Percentiles rank a stretch among this genome's conserved stretches.
Evolutionary conservation across 2,329 filamentous ascomycete genomes (phyloP).

Genomic region (Bertia moriformis): DNA sequence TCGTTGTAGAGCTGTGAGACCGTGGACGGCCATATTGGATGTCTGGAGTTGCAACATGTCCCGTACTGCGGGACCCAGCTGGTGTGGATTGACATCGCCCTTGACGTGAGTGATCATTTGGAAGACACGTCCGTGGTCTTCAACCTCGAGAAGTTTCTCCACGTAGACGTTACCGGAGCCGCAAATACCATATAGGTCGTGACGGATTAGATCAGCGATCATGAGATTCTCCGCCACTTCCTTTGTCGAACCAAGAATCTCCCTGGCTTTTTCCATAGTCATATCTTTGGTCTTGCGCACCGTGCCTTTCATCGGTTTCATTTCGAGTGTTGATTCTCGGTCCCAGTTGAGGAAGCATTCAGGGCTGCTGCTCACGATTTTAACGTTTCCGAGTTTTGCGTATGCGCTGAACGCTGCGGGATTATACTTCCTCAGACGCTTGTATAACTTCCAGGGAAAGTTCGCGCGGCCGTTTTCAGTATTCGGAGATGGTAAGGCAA

Average conservation of each 20-base stretch:
- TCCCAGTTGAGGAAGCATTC: slow-evolving; percentile 2
- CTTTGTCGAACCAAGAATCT: slow-evolving; percentile 65
- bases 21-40: slow-evolving; percentile 43
- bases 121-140: slow-evolving; percentile 82
- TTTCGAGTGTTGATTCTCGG: neutral
- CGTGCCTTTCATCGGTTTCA: slow-evolving; percentile 1
- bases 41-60: slow-evolving; percentile 4
- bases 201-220: slow-evolving; percentile 93
- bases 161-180: slow-evolving; percentile 62
- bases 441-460: slow-evolving; percentile 1
- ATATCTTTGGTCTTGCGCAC: slow-evolving; percentile 27
- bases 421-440: neutral
- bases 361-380: slow-evolving; percentile 1
- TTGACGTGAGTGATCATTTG: slow-evolving; percentile 83
- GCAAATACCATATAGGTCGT: slow-evolving; percentile 77
- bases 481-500: neutral
- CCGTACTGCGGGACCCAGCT: slow-evolving; percentile 1
- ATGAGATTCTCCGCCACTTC: slow-evolving; percentile 93
- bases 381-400: neutral
- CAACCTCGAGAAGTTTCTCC: slow-evolving; percentile 67
- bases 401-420: neutral
- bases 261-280: slow-evolving; percentile 58
- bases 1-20: slow-evolving; percentile 42
- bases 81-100: slow-evolving; percentile 35
- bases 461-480: neutral